Percentiles rank a stretch among this genome's conserved stretches.
phyloP scores from a whole-genome alignment of 1,284 basidiomycete genomes.

The Apiotrichum siamense region DNA sequence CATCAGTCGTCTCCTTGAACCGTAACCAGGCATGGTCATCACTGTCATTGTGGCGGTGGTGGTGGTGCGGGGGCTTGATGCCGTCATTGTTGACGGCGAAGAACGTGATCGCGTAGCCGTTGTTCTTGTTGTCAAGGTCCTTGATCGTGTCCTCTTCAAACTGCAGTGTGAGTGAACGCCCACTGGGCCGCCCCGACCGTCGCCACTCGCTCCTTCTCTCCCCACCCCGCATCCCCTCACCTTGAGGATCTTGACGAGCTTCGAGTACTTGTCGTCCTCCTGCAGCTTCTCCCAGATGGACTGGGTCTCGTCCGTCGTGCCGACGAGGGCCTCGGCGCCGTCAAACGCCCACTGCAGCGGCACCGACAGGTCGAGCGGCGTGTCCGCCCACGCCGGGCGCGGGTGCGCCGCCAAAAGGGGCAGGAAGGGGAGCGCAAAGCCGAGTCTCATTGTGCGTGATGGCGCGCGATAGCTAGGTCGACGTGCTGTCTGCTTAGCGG shows the following conservation, averaged over 20 bases:
- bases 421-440: background rate
- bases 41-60: conserved; percentile 28
- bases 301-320: conserved; percentile 15
- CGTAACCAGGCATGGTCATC: conserved; percentile 11
- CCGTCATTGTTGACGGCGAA: conserved; percentile 47
- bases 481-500: too few relatives aligned
- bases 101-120: conserved; percentile 44
- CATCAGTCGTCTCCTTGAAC: background rate
- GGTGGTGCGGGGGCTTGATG: conserved; percentile 33
- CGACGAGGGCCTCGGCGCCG: background rate
- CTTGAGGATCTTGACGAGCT: conserved; percentile 45
- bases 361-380: background rate
- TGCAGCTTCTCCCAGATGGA: conserved; percentile 45
- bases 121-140: conserved; percentile 36
- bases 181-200: too few relatives aligned
- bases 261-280: conserved; percentile 42
- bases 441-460: background rate
- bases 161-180: too few relatives aligned
- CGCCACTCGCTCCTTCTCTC: background rate
- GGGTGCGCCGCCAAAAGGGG: background rate
- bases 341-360: conserved; percentile 2
- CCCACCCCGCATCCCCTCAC: conserved; percentile 26
- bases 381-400: background rate
- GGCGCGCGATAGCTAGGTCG: too few relatives aligned
- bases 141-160: conserved; percentile 37